These are phyloP conservation scores for Aspergillus quadrilineatus DNA, from an alignment of 2,329 filamentous ascomycete species.

Conservation along the genomic window DNA sequence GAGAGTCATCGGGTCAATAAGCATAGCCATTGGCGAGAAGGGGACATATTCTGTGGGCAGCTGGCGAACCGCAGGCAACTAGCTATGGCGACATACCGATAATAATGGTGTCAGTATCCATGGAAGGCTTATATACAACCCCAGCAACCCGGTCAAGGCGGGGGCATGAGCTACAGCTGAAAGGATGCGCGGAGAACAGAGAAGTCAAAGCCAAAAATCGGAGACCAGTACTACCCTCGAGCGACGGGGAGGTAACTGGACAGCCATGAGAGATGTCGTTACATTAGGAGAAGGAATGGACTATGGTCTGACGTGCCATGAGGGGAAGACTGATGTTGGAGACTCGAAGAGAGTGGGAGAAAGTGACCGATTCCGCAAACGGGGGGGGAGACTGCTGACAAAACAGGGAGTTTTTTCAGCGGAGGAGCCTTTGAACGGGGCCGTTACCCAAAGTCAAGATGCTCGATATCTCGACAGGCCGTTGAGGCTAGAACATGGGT, in stretches of 20 bases:
- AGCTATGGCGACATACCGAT: conserved; percentile 40
- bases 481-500: conserved; percentile 5
- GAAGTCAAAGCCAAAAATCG: conserved; percentile 8
- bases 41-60: conserved; percentile 2
- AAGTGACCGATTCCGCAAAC: conserved; percentile 14
- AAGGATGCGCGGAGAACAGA: conserved; percentile 12
- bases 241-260: conserved; percentile 18
- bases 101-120: conserved; percentile 45
- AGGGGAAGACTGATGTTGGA: conserved; percentile 5
- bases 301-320: conserved; percentile 8
- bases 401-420: conserved; percentile 18
- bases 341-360: conserved; percentile 7
- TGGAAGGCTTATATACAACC: conserved; percentile 28
- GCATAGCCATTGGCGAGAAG: conserved; percentile 13
- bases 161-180: conserved; percentile 32
- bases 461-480: conserved; percentile 9
- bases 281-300: conserved; percentile 12
- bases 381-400: conserved; percentile 28
- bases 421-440: not conserved
- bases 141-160: conserved; percentile 26
- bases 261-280: conserved; percentile 24
- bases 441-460: not conserved
- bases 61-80: conserved; percentile 1
- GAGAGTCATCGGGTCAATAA: conserved; percentile 14
- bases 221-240: conserved; percentile 20